Evolutionary conservation across 306 rosid species (phyloP).

Genomic region (Prosopis cineraria): DNA sequence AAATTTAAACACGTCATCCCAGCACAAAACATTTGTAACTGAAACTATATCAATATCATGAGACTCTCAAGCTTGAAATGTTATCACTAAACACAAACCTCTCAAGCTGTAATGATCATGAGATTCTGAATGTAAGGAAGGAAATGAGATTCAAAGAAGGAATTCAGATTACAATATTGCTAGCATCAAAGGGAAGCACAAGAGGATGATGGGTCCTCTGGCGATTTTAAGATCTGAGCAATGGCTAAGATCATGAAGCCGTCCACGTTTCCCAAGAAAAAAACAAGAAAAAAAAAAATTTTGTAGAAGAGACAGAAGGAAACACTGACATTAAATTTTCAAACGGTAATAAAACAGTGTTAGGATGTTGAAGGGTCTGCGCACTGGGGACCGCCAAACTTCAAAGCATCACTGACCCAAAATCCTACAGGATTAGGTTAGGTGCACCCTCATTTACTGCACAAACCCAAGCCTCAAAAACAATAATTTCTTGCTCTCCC

Average conservation of each 20-base stretch:
- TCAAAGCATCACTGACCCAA: conserved; percentile 59
- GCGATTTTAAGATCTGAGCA: conserved; percentile 3
- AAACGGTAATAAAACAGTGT: conserved; percentile 70
- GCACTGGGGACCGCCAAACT: conserved; percentile 50
- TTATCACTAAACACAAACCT: too few species aligned
- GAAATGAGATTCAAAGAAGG: conserved; percentile 15
- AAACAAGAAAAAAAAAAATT: too few species aligned
- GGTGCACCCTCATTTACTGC: conserved; percentile 51
- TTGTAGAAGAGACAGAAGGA: conserved; percentile 48
- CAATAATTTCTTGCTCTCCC: conserved; percentile 26
- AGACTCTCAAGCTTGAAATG: too few species aligned
- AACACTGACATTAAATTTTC: conserved; percentile 63
- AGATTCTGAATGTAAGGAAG: neutral
- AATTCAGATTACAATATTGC: neutral
- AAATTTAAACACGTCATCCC: too few species aligned
- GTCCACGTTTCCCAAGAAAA: conserved; percentile 55
- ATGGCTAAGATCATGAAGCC: conserved; percentile 33
- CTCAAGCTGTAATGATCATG: neutral
- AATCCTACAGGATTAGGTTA: conserved; percentile 45
- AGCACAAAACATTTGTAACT: too few species aligned
- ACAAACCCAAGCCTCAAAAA: conserved; percentile 30
- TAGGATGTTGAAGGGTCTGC: conserved; percentile 62
- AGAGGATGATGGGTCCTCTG: conserved; percentile 10
- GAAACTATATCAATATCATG: too few species aligned
- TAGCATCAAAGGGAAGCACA: neutral